Conservation (phyloP, 805 yeast genomes). For the Schwanniomyces yamadae region DNA sequence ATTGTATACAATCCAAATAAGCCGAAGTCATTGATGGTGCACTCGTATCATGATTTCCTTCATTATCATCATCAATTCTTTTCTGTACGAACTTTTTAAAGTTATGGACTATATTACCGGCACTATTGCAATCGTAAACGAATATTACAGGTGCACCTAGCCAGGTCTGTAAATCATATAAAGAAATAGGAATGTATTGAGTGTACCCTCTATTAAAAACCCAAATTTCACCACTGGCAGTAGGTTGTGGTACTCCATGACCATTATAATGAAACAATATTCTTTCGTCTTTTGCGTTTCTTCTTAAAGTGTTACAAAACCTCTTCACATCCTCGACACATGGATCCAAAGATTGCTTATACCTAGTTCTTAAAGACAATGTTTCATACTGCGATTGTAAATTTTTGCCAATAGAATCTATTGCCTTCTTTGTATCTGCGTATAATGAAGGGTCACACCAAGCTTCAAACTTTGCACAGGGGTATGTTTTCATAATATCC, state of each 20-base stretch:
- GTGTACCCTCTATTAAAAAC: constrained; percentile 96
- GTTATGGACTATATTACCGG: constrained; percentile 88
- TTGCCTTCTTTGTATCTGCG: constrained; percentile 84
- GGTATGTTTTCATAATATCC: constrained; percentile 87
- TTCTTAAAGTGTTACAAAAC: constrained; percentile 81
- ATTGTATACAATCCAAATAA: constrained; percentile 83
- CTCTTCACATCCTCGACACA: constrained; percentile 93
- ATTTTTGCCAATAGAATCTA: constrained; percentile 86
- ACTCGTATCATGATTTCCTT: constrained; percentile 48
- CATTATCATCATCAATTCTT: constrained; percentile 82
- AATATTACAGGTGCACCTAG: constrained; percentile 95
- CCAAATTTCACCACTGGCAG: constrained; percentile 96
- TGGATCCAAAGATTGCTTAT: constrained; percentile 90
- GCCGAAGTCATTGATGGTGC: constrained; percentile 65
- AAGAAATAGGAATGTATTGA: constrained; percentile 92
- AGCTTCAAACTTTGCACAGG: constrained; percentile 88
- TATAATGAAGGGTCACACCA: constrained; percentile 87
- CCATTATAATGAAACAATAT: constrained; percentile 95
- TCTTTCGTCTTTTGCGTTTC: constrained; percentile 91
- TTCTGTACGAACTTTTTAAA: constrained; percentile 88
- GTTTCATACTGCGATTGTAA: constrained; percentile 89
- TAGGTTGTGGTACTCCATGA: constrained; percentile 98
- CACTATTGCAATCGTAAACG: constrained; percentile 91
- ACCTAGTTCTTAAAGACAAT: constrained; percentile 79
- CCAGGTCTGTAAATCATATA: constrained; percentile 96